phyloP scores from a whole-genome alignment of 2,329 filamentous ascomycete genomes.

The Trichoderma citrinoviride region DNA sequence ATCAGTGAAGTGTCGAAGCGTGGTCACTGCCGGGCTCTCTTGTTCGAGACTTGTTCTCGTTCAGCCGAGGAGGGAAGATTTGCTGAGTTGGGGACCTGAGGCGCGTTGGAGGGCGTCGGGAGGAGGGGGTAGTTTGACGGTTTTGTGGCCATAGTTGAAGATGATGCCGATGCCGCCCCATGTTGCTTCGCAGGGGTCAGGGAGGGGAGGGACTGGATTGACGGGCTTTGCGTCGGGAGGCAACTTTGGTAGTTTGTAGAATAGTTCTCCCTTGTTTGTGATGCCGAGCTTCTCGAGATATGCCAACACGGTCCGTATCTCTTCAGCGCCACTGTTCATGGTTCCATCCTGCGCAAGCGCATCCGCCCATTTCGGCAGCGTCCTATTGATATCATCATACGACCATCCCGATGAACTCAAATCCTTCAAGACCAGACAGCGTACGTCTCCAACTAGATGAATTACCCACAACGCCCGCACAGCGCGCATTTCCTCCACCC shows the following conservation, averaged over 20 bases:
- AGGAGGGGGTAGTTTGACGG: background rate
- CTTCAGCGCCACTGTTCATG: background rate
- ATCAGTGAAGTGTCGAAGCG: background rate
- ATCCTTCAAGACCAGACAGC: background rate
- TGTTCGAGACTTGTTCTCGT: background rate
- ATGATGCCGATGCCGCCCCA: background rate
- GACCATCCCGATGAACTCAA: slow-evolving; percentile 11
- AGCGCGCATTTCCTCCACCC: slow-evolving; percentile 30
- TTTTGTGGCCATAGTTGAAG: background rate
- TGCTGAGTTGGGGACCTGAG: background rate
- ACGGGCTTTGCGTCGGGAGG: background rate
- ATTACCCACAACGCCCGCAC: slow-evolving; percentile 26
- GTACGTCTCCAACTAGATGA: slow-evolving; percentile 24
- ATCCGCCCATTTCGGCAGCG: background rate
- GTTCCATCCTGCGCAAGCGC: background rate
- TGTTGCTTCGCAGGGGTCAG: background rate
- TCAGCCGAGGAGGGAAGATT: background rate
- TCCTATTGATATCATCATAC: slow-evolving; percentile 18
- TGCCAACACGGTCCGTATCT: background rate
- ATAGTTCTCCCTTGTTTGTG: background rate
- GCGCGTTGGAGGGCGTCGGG: background rate
- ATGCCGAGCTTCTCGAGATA: background rate
- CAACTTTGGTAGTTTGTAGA: background rate
- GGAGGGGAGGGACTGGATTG: slow-evolving; percentile 1
- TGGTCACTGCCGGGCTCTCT: background rate